Evolutionary conservation across 495 filamentous ascomycete species (phyloP), one percentile per base, ranked within the genome.

Genomic region (Cercophora newfieldiana): DNA sequence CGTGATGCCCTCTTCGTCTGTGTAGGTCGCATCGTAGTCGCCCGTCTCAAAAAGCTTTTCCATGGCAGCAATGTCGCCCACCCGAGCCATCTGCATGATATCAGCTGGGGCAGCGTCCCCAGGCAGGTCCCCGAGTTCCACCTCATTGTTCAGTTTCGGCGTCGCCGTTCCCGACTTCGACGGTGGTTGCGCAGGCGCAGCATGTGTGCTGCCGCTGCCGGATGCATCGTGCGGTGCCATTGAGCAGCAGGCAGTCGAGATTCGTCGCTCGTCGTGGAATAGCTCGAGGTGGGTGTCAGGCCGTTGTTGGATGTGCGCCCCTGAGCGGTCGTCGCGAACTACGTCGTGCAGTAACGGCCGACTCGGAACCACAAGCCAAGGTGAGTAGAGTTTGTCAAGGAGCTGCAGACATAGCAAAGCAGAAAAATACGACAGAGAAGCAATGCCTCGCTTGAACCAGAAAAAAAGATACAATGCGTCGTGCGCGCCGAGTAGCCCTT

Each of bases 11-110:
- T 99, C 91, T 57, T 89, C 92, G 72, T 98, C 96, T 64, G 82
- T 85, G 74, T 95, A 92, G 56, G 84, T 88, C 25, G 91, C 91
- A 68, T 90, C 87, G 76, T 86, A 91, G 61, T 91, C 95, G 69
- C 91, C 89, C 59, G 83, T 85, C 66, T 91, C 90, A 69, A 97
- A 94, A 26, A 99, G 81, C 80, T 88, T 93, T 79, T 96, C 90
- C 84, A 99, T 94, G 31, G 85, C 90, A 5, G 80, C 80, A 72
- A 97, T 85, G 72, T 99, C 94, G 29, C 95, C 95, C 65, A 95
- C 74, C 58, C 94, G 86, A 37, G 95, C 92, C 71, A 97, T 84
- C 79, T 97, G 94, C 93, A 99, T 97, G 59, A 99, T 89, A 81
- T 98, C 95, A 63, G 92, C 86, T 61, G 91, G 91, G 29, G 75